Evolutionary conservation across 2,329 filamentous ascomycete genomes (phyloP), one percentile per base, ranked within the genome.

Genomic region (Monosporascus sp.): DNA sequence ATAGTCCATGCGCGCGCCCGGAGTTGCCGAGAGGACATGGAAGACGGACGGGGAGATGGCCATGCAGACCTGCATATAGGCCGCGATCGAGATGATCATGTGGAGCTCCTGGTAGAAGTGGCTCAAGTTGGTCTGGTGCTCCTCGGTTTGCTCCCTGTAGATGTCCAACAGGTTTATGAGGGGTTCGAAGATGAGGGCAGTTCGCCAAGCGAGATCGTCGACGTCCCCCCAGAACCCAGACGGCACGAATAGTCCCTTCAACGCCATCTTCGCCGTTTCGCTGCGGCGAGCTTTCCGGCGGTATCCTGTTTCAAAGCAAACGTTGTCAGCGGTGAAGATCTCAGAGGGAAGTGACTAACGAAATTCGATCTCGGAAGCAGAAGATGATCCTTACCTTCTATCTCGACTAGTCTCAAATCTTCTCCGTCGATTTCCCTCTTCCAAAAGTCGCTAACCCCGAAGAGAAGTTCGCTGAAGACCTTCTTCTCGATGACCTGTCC

Each of bases 391-490:
- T 59, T 48, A 72, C 70, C 71, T 53, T 73, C 70, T 18, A 60
- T 47, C 1, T 57, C n/a, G 11, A 69, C 15, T 49, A 61, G 68
- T n/a, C 56, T 55, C 25, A 52, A 14, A 50, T 74, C 72, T 31
- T 66, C 59, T 11, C 60, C 57, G 2, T 62, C 53, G 22, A 76
- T 58, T 49, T 67, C 62, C 0, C 51, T 31, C 46, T 57, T 56
- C 52, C 65, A 61, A 2, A n/a, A 3, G 4, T 60, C n/a, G 2
- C 55, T 57, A 5, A 67, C 72, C 31, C 74, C 73, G 53, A 75
- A 75, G 1, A 76, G 57, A 41, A 75, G 59, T 39, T 67, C 62
- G 38, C 65, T 65, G 51, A 72, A 72, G 27, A 75, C 69, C 18
- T 65, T 62, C 54, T 64, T 67, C 54, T 74, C 66, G 48, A 76